A percentile compares a stretch with the other conserved stretches of the same genome.
phyloP scores from a whole-genome alignment of 345 rosid genomes.

The Arabis hirsuta region DNA sequence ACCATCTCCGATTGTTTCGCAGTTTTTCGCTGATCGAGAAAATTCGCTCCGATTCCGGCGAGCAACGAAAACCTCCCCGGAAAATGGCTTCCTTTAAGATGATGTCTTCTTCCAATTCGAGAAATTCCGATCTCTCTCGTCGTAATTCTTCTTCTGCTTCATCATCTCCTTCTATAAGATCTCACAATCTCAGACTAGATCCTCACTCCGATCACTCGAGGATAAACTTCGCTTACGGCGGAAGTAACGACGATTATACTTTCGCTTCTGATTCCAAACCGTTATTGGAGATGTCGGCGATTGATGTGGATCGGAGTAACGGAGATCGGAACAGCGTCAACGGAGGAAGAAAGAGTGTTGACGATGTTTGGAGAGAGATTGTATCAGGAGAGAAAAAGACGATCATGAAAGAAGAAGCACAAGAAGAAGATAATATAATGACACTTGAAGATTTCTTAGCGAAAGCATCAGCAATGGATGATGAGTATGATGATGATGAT shows the following conservation, averaged over 20 bases:
- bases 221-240: conserved; percentile 7
- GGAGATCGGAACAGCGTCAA: conserved; percentile 29
- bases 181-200: conserved; percentile 30
- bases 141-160: conserved; percentile 56
- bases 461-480: conserved; percentile 58
- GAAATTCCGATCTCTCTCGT: conserved; percentile 65
- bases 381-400: conserved; percentile 64
- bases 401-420: conserved; percentile 67
- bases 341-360: conserved; percentile 51
- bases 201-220: conserved; percentile 39
- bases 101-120: conserved; percentile 64
- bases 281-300: neutral
- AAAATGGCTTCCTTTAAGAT: conserved; percentile 72
- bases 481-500: conserved; percentile 22
- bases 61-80: neutral
- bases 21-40: neutral
- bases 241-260: neutral
- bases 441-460: conserved; percentile 90
- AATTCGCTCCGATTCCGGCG: neutral
- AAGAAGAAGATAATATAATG: conserved; percentile 50
- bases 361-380: conserved; percentile 92
- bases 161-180: conserved; percentile 48
- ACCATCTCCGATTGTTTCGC: conserved; percentile 20
- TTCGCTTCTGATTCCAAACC: conserved; percentile 25
- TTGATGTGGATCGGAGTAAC: conserved; percentile 37